Conservation (phyloP, 2,329 filamentous ascomycete genomes). For the Calonectria multiphialidica region DNA sequence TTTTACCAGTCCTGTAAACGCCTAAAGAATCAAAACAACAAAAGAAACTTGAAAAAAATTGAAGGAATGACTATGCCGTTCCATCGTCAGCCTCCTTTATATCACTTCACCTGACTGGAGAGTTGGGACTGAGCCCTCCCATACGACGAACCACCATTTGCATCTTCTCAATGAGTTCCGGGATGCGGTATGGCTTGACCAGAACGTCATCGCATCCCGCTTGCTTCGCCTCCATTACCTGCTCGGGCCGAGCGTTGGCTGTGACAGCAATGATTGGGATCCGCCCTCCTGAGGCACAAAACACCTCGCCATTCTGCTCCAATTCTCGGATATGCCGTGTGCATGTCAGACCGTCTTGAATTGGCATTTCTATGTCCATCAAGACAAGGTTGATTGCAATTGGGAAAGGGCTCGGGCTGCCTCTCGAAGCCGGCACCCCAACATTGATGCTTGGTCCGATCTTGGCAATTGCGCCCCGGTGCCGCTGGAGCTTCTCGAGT, state of each 20-base stretch:
- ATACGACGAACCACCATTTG: constrained; percentile 57
- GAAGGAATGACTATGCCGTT: constrained; percentile 16
- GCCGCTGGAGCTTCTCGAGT: constrained; percentile 57
- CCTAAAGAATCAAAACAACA: constrained; percentile 17
- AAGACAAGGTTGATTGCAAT: constrained; percentile 71
- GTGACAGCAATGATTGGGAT: constrained; percentile 76
- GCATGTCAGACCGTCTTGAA: constrained; percentile 78
- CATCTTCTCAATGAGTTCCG: constrained; percentile 72
- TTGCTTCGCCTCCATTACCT: constrained; percentile 63
- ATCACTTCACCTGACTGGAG: constrained; percentile 40
- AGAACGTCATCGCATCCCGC: constrained; percentile 74
- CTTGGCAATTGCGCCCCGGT: constrained; percentile 37
- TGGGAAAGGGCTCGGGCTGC: constrained; percentile 25
- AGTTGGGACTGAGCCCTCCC: constrained; percentile 44
- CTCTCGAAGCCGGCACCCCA: constrained; percentile 27
- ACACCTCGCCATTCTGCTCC: constrained; percentile 65
- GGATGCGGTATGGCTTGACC: constrained; percentile 78
- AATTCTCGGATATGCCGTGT: constrained; percentile 73
- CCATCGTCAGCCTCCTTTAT: not conserved
- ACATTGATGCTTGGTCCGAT: constrained; percentile 13
- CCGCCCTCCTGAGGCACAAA: constrained; percentile 57
- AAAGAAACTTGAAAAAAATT: no score
- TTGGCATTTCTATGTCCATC: constrained; percentile 84
- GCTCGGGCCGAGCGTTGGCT: constrained; percentile 75
- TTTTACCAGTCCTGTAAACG: constrained; percentile 21